A percentile compares a stretch with the other conserved stretches of the same genome.
Conservation (phyloP, 2,329 filamentous ascomycete species). For the Neofusicoccum sp. region DNA sequence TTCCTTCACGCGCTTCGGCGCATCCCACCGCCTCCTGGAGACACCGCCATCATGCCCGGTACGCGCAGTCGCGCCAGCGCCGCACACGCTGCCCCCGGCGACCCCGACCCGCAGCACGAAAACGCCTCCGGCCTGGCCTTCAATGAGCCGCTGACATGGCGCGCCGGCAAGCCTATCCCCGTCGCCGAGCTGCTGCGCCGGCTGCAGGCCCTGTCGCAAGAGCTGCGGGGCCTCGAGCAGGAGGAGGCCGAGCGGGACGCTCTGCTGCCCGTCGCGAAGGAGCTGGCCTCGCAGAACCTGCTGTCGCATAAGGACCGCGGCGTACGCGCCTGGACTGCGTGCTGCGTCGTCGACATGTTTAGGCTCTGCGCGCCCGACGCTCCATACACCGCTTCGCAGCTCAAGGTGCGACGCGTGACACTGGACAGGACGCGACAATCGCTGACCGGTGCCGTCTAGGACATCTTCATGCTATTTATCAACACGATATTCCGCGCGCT, state of each 20-base stretch:
- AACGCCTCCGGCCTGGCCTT: constrained; percentile 63
- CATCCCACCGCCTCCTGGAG: constrained; percentile 16
- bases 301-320: constrained; percentile 91
- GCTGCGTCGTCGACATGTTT: constrained; percentile 91
- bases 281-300: constrained; percentile 79
- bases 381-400: constrained; percentile 84
- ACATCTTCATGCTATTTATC: constrained; percentile 90
- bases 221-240: constrained; percentile 84
- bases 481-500: constrained; percentile 81
- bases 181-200: constrained; percentile 80
- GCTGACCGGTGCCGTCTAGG: constrained; percentile 53
- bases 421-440: not conserved
- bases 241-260: constrained; percentile 82
- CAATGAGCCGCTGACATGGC: constrained; percentile 86
- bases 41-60: constrained; percentile 23
- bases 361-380: constrained; percentile 92
- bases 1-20: constrained; percentile 14
- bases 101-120: constrained; percentile 17
- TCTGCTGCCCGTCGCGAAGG: constrained; percentile 80
- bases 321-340: constrained; percentile 84
- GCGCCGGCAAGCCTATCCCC: constrained; percentile 84
- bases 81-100: constrained; percentile 32
- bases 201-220: constrained; percentile 77
- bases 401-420: constrained; percentile 67
- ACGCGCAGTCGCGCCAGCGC: constrained; percentile 44